These are phyloP conservation scores for Acacia melanoxylon DNA, from an alignment of 306 rosid genomes.

Conservation along the genomic window DNA sequence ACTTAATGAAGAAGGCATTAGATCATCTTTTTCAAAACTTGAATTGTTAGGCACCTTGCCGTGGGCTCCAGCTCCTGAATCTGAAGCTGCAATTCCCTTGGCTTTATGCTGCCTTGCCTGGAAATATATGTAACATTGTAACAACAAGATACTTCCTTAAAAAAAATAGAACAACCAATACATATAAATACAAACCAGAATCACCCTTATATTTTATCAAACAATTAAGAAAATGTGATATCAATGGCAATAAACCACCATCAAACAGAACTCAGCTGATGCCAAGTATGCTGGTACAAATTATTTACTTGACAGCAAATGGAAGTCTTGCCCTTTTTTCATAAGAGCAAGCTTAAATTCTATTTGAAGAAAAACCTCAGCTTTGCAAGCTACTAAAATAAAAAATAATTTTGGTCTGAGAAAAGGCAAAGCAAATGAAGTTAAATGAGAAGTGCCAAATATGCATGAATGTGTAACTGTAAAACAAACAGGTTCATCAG, in stretches of 20 bases:
- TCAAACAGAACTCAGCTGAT: not conserved
- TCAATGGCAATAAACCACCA: constrained; percentile 25
- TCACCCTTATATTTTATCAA: constrained; percentile 16
- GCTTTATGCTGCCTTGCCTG: constrained; percentile 44
- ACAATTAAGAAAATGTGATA: constrained; percentile 9
- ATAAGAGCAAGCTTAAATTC: not conserved
- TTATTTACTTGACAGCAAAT: constrained; percentile 17
- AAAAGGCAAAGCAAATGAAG: not conserved
- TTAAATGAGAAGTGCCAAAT: not conserved
- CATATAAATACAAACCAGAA: constrained; percentile 16
- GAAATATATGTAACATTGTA: constrained; percentile 19
- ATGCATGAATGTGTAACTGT: not conserved
- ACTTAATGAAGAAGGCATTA: constrained; percentile 84
- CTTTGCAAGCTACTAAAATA: not conserved
- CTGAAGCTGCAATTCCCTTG: constrained; percentile 39
- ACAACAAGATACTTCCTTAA: constrained; percentile 9
- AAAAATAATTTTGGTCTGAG: not conserved
- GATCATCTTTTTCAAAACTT: constrained; percentile 50
- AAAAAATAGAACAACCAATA: constrained; percentile 5
- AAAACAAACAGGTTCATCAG: not conserved
- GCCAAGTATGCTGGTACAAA: constrained; percentile 11
- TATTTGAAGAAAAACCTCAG: not conserved
- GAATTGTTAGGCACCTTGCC: constrained; percentile 34
- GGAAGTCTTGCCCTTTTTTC: not conserved
- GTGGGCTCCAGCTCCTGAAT: constrained; percentile 42